Base-by-base conservation (phyloP, 1,139 yeast genomes). In the Petasospora fabianii region DNA sequence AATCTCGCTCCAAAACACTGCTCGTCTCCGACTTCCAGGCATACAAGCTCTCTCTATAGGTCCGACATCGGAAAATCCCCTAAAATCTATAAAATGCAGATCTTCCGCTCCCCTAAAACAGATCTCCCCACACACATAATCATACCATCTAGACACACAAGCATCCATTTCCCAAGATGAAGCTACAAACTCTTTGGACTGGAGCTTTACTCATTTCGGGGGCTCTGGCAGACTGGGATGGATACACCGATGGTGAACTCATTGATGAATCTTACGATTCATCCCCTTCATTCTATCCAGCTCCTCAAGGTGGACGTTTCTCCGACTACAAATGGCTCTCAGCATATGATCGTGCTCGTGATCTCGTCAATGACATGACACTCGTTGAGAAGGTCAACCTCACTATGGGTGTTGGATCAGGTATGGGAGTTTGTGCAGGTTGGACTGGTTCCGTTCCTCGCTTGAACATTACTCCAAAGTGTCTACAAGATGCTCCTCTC, bases 371-470 rank as follows among this genome's bases (percentile, higher is more conserved):
- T 43, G 69, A 71, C 49, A 69, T 78, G 72, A 64, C 80, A 1
- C 65, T 73, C 28, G 59, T 68, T 4, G 83, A 77, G 53, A 77
- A 75, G 51, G 80, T 74, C 34, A 77, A 77, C 53, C 56, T 78
- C 36, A 77, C 84, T 6, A 72, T 80, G 4, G 84, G 83, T 9
- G 66, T 76, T 6, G 81, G 81, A 18, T 73, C 77, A 74, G 69
- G 71, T 10, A 63, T 71, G 16, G 81, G 79, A 11, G 78, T 77
- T 3, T 77, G 84, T 56, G 68, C 75, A 6, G 84, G 84, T 7
- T 74, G 74, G 53, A 75, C 83, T 2, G 83, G 82, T 0, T 62
- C 73, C 5, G 69, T 77, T 28, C 77, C 77, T 13, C 58, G 81
- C 15, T 58, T 77, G 30, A 76, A 75, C 8, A 71, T 77, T 45